Percentiles rank a stretch among this genome's conserved stretches.
phyloP scores from a whole-genome alignment of 805 yeast species.

The Candida stauntonica region DNA sequence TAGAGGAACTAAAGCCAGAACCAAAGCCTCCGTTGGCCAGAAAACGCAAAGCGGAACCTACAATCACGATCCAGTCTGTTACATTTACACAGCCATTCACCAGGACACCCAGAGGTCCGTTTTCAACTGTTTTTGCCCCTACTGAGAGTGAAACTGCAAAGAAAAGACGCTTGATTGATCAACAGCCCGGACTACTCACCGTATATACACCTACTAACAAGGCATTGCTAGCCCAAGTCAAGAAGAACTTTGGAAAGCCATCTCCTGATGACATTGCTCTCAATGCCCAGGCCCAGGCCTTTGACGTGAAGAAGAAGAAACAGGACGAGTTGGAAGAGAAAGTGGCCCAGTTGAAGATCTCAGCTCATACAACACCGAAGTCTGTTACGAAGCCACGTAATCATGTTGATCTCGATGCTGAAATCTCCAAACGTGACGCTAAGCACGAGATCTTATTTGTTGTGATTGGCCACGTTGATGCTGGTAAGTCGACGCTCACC shows the following conservation, averaged over 20 bases:
- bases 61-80: conserved; percentile 3
- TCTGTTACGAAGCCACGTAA: conserved; percentile 19
- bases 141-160: background rate
- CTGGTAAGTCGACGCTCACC: conserved; percentile 96
- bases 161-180: conserved; percentile 25
- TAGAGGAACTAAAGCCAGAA: conserved; percentile 1
- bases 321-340: conserved; percentile 24
- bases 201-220: conserved; percentile 36
- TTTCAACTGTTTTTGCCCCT: conserved; percentile 6
- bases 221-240: conserved; percentile 34
- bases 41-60: conserved; percentile 2
- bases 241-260: conserved; percentile 55
- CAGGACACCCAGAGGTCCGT: background rate
- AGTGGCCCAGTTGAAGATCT: conserved; percentile 15
- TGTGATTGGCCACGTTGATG: conserved; percentile 99
- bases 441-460: conserved; percentile 97
- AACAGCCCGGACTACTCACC: conserved; percentile 25
- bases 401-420: conserved; percentile 27
- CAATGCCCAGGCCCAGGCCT: conserved; percentile 50
- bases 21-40: no score
- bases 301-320: conserved; percentile 31
- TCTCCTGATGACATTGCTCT: conserved; percentile 79
- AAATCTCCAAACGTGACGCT: conserved; percentile 62
- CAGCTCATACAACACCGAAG: conserved; percentile 14
- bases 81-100: conserved; percentile 2